Conservation (phyloP, 352 stramenopile species). For the Pythium utonaiense region DNA sequence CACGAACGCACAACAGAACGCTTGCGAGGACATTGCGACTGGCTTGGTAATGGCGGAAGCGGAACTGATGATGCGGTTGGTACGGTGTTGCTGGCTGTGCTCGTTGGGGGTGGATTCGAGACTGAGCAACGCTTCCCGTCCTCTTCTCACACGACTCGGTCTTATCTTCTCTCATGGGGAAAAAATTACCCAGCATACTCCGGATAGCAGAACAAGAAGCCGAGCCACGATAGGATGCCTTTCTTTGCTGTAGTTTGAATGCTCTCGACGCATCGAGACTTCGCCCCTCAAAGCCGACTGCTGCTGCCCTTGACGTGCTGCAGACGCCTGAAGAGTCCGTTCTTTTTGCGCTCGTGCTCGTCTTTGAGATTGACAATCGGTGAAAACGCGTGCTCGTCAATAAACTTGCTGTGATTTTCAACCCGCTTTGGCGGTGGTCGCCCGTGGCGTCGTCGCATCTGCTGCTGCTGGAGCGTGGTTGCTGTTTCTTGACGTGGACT, state of each 20-base stretch:
- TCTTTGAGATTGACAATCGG: conserved; percentile 18
- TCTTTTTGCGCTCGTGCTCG: conserved; percentile 41
- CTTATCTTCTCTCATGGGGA: no score
- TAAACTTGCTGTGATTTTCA: conserved; percentile 31
- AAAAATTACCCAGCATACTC: no score
- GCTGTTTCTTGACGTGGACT: not conserved
- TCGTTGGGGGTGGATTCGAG: no score
- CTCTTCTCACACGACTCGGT: no score
- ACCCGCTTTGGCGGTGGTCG: conserved; percentile 32
- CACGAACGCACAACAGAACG: not conserved
- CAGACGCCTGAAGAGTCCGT: conserved; percentile 34
- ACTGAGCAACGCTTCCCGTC: no score
- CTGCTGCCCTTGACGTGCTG: conserved; percentile 28
- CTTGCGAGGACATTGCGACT: not conserved
- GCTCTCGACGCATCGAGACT: not conserved
- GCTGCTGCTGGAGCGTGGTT: conserved; percentile 17
- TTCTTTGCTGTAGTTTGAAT: no score
- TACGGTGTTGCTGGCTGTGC: no score
- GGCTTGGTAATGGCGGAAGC: not conserved
- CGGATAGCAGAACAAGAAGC: not conserved
- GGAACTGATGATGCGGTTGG: not conserved
- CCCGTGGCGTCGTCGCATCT: conserved; percentile 38
- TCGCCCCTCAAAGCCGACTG: not conserved
- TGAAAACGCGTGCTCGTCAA: conserved; percentile 33
- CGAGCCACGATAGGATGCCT: not conserved